Evolutionary conservation across 2,329 filamentous ascomycete species (phyloP).

Genomic region (Chalaropsis ovoidea): DNA sequence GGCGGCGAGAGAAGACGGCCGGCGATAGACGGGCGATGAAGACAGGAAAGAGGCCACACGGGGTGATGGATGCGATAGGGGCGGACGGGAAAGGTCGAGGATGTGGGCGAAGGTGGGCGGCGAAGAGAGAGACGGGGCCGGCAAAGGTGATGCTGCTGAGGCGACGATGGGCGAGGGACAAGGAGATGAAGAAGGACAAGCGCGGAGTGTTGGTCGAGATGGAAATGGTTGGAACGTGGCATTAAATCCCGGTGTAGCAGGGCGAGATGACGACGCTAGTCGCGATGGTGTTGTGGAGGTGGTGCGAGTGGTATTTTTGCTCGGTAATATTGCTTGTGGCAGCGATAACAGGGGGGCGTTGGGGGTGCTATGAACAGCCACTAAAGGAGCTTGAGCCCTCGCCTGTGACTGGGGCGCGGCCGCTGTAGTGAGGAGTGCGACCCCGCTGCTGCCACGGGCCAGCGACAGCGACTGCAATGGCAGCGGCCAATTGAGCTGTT

Average conservation of each 20-base stretch:
- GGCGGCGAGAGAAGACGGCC: slow-evolving; percentile 13
- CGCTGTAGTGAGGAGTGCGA: neutral
- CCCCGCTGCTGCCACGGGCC: neutral
- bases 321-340: neutral
- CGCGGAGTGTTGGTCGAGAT: slow-evolving; percentile 11
- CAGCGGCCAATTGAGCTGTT: neutral
- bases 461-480: neutral
- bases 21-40: slow-evolving; percentile 14
- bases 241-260: neutral
- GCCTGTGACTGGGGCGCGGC: neutral
- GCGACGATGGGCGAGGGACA: neutral
- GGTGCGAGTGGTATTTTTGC: neutral
- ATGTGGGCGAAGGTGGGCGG: slow-evolving; percentile 31
- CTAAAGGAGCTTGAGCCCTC: slow-evolving; percentile 16
- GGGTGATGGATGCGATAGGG: slow-evolving; percentile 17
- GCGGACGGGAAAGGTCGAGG: slow-evolving; percentile 28
- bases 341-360: neutral
- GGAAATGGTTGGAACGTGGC: neutral
- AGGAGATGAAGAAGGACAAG: slow-evolving; percentile 10
- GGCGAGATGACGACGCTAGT: slow-evolving; percentile 17
- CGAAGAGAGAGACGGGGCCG: neutral
- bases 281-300: neutral
- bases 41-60: slow-evolving; percentile 17
- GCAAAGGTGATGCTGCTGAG: neutral
- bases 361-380: neutral